Conservation (phyloP, 1,139 yeast genomes). For the Wickerhamomyces sp. region DNA sequence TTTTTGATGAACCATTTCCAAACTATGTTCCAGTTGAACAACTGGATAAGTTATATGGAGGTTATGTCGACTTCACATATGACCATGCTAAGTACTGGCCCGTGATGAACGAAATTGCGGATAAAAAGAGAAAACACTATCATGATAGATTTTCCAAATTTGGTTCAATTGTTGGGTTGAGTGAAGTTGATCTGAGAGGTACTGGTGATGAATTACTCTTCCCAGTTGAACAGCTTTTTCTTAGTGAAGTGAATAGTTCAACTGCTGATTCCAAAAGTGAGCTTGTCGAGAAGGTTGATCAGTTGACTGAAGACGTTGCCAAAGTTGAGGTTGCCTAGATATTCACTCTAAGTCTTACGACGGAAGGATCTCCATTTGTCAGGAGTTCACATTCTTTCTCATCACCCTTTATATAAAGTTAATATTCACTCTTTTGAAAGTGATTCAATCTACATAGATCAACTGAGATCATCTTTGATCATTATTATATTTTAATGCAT, state of each 20-base stretch:
- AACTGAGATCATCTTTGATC: too few relatives aligned
- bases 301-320: not conserved
- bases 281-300: not conserved
- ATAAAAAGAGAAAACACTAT: constrained; percentile 49
- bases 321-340: not conserved
- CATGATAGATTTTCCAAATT: constrained; percentile 57
- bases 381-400: too few relatives aligned
- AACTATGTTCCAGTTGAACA: constrained; percentile 78
- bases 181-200: constrained; percentile 79
- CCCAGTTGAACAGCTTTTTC: constrained; percentile 1
- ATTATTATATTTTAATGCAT: not conserved
- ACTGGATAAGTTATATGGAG: constrained; percentile 80
- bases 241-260: not conserved
- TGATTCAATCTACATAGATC: too few relatives aligned
- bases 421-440: not conserved
- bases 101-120: constrained; percentile 53
- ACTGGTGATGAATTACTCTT: not conserved
- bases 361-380: not conserved
- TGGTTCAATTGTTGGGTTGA: constrained; percentile 71
- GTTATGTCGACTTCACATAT: constrained; percentile 77
- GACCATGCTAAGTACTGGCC: constrained; percentile 81
- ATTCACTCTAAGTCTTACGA: not conserved
- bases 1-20: constrained; percentile 82
- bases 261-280: not conserved
- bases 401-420: too few relatives aligned